Base-by-base conservation (phyloP, 2,329 filamentous ascomycete species). In the Venturia oleaginea region DNA sequence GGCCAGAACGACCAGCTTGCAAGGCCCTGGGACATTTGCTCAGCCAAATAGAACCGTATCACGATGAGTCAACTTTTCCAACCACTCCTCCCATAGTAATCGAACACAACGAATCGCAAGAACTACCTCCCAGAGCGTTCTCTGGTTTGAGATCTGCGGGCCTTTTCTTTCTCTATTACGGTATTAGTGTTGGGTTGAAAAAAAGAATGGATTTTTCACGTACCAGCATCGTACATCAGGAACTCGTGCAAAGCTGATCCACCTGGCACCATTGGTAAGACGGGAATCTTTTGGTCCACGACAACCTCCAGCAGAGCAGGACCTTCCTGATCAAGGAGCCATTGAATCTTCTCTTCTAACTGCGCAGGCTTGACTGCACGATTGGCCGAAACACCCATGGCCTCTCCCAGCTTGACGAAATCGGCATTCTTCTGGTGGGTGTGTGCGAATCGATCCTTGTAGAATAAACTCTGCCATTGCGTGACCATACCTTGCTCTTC, bases 401-500 rank as follows among this genome's bases (percentile, higher is more conserved):
- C 88, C 68, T 97, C 90, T 40, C 91, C 86, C 59, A 97, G 82
- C 80, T 94, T 96, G 78, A 93, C 90, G 74, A 97, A 97, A 75
- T 97, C 87, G n/a, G 93, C 92, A 77, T 97, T 97, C 74, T 85
- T 83, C 79, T 96, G 92, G 76, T 97, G 93, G 0, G 93, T 97
- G 76, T 96, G 92, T 42, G 91, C 84, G 76, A 87, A 97, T 70
- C 93, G 87, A 74, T 97, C 92, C 76, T 96, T 89, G 80, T 96
- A 97, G 80, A 97, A 97, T 69, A 97, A 86, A 71, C 91, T 92
- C 78, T 97, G 93, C 93, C 93, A 97, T 79, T 97, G 93, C 1
- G 92, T 97, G 54, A 97, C 92, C 93, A 97, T 97, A 63, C 93
- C 93, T 79, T 97, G 93, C 78, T 97, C 92, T 76, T 96, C 92